Conservation (phyloP, 768 basidiomycete species). For the Paxillus rubicundulus region DNA sequence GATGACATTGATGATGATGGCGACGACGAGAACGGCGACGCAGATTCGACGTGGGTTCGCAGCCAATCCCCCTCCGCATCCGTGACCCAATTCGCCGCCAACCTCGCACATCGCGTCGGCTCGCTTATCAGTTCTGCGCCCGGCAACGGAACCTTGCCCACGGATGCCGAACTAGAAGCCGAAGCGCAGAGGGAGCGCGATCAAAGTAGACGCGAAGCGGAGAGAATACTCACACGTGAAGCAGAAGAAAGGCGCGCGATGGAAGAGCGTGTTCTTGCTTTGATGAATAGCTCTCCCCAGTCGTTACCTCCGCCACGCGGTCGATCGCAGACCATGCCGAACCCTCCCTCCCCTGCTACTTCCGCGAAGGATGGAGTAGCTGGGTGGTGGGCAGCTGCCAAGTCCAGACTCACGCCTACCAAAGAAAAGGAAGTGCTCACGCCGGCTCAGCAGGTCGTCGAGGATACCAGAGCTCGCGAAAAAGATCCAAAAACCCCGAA, state of each 20-base stretch:
- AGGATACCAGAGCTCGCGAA: constrained; percentile 66
- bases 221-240: constrained; percentile 69
- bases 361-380: constrained; percentile 57
- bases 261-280: constrained; percentile 74
- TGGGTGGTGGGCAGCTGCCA: constrained; percentile 75
- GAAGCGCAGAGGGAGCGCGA: constrained; percentile 79
- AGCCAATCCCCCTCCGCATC: constrained; percentile 60
- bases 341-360: constrained; percentile 60
- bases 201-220: constrained; percentile 71
- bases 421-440: constrained; percentile 75
- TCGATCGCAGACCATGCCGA: constrained; percentile 52
- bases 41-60: constrained; percentile 29
- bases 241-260: constrained; percentile 63
- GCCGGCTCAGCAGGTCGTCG: constrained; percentile 79
- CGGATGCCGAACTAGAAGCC: constrained; percentile 79
- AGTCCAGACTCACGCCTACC: constrained; percentile 73
- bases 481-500: constrained; percentile 47
- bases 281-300: constrained; percentile 50
- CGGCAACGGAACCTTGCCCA: constrained; percentile 45
- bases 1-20: constrained; percentile 41
- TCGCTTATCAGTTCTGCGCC: constrained; percentile 57
- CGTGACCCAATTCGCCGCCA: constrained; percentile 69
- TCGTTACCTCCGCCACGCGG: constrained; percentile 60
- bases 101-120: constrained; percentile 72
- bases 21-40: constrained; percentile 29